Conservation (phyloP, 768 basidiomycete species). For the Hydnomerulius pinastri region DNA sequence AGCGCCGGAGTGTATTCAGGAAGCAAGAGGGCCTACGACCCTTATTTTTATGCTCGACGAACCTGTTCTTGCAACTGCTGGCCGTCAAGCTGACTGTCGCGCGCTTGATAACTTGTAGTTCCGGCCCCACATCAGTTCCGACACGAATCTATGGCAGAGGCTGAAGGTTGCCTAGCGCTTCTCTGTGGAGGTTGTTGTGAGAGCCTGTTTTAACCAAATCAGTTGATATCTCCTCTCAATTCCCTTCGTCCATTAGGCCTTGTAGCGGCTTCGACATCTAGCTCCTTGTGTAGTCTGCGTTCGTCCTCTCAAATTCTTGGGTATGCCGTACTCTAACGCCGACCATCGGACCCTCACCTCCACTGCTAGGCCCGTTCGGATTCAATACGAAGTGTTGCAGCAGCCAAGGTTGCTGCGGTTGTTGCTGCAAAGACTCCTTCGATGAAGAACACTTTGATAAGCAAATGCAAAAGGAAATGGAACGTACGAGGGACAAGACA, state of each 20-base stretch:
- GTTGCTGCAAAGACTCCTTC: slow-evolving; percentile 17
- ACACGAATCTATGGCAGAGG: slow-evolving; percentile 8
- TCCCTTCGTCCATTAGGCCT: slow-evolving; percentile 2
- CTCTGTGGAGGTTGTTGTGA: slow-evolving; percentile 20
- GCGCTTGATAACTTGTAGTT: neutral
- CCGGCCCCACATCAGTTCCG: too few relatives aligned
- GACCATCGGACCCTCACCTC: neutral
- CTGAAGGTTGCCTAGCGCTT: slow-evolving; percentile 1
- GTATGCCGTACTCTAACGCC: neutral
- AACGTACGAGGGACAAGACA: slow-evolving; percentile 19
- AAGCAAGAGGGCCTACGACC: neutral
- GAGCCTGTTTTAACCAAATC: neutral
- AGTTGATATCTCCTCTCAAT: neutral
- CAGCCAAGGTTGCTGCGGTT: slow-evolving; percentile 18
- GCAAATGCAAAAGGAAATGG: slow-evolving; percentile 15
- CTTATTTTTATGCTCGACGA: neutral
- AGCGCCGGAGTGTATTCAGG: neutral
- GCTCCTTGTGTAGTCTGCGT: slow-evolving; percentile 15
- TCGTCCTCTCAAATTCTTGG: neutral
- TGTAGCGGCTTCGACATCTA: slow-evolving; percentile 7
- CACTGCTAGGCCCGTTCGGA: slow-evolving; percentile 7
- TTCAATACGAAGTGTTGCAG: slow-evolving; percentile 12
- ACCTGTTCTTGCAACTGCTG: neutral
- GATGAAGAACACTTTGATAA: slow-evolving; percentile 22
- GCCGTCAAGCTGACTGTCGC: too few relatives aligned